A percentile compares a stretch with the other conserved stretches of the same genome.
Evolutionary conservation across 192 early-diverging fungal genomes (phyloP).

Genomic region (Mortierella antarctica): DNA sequence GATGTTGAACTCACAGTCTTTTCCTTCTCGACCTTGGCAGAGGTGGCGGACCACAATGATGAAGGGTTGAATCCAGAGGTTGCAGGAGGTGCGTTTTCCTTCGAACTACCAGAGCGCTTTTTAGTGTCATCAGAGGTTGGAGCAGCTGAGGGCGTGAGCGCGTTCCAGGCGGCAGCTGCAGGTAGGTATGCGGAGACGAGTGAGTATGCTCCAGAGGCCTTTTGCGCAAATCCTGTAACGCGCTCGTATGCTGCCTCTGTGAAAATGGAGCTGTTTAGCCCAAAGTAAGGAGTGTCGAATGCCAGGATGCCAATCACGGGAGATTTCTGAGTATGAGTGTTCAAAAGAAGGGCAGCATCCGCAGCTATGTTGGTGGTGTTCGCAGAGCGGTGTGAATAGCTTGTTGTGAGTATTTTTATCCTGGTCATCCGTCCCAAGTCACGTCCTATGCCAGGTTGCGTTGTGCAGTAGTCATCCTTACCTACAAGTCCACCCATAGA

Average conservation of each 20-base stretch:
- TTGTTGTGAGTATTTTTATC: no score
- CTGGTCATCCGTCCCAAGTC: not conserved
- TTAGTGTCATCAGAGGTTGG: not conserved
- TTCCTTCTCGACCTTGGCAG: slow-evolving; percentile 16
- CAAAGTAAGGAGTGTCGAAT: slow-evolving; percentile 68
- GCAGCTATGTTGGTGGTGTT: slow-evolving; percentile 51
- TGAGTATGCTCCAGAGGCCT: slow-evolving; percentile 22
- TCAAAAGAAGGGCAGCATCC: slow-evolving; percentile 57
- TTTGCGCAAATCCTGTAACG: slow-evolving; percentile 49
- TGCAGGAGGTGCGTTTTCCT: slow-evolving; percentile 2
- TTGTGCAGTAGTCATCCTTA: slow-evolving; percentile 43
- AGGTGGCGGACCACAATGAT: slow-evolving; percentile 13
- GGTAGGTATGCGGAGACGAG: slow-evolving; percentile 24
- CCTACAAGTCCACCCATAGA: slow-evolving; percentile 74
- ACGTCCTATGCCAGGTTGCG: not conserved
- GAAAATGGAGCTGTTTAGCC: slow-evolving; percentile 55
- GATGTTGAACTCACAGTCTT: slow-evolving; percentile 4
- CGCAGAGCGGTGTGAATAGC: no score
- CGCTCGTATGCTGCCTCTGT: slow-evolving; percentile 48
- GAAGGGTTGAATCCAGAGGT: slow-evolving; percentile 10
- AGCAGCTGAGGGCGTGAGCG: not conserved
- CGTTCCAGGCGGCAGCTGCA: slow-evolving; percentile 14
- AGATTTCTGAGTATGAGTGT: not conserved
- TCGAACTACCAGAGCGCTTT: not conserved
- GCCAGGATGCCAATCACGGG: slow-evolving; percentile 63